These are phyloP conservation scores for Saturnispora saitoi DNA, from an alignment of 805 yeast genomes.

Conservation along the genomic window DNA sequence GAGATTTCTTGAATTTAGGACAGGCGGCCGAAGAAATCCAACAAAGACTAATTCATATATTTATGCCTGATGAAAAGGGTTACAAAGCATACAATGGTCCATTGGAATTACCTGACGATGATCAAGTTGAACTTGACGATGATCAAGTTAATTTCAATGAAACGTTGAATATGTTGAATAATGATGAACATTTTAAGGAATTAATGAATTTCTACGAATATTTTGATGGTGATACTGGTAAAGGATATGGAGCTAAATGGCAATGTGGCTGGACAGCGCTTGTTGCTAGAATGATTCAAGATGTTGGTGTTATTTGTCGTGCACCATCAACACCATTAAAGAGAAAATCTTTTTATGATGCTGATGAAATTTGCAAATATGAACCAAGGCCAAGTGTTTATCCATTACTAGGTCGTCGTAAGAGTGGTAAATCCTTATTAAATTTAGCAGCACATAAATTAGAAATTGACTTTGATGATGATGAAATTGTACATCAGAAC, in stretches of 20 bases:
- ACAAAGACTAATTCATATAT: conserved; percentile 72
- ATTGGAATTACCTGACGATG: conserved; percentile 32
- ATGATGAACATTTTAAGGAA: conserved; percentile 66
- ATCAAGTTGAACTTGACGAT: conserved; percentile 35
- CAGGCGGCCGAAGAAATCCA: conserved; percentile 87
- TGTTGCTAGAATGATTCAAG: conserved; percentile 86
- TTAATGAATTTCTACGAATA: conserved; percentile 76
- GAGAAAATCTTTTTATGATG: conserved; percentile 23
- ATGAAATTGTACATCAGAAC: conserved; percentile 34
- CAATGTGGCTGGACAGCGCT: conserved; percentile 96
- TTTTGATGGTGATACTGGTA: conserved; percentile 90
- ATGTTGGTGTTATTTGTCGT: conserved; percentile 67
- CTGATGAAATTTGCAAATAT: conserved; percentile 33
- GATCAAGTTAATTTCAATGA: conserved; percentile 40
- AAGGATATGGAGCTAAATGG: conserved; percentile 89
- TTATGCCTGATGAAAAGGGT: conserved; percentile 53
- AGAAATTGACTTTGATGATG: conserved; percentile 47
- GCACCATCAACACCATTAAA: conserved; percentile 32
- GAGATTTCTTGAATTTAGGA: conserved; percentile 65
- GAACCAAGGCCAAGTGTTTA: conserved; percentile 35
- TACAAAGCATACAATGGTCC: conserved; percentile 67
- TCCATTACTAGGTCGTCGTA: conserved; percentile 44
- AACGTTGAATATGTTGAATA: conserved; percentile 41
- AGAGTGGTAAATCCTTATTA: conserved; percentile 65
- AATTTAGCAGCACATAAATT: conserved; percentile 59